Conservation (phyloP, 371 early-diverging fungal genomes). For the Quaeritorhiza haematococci region DNA sequence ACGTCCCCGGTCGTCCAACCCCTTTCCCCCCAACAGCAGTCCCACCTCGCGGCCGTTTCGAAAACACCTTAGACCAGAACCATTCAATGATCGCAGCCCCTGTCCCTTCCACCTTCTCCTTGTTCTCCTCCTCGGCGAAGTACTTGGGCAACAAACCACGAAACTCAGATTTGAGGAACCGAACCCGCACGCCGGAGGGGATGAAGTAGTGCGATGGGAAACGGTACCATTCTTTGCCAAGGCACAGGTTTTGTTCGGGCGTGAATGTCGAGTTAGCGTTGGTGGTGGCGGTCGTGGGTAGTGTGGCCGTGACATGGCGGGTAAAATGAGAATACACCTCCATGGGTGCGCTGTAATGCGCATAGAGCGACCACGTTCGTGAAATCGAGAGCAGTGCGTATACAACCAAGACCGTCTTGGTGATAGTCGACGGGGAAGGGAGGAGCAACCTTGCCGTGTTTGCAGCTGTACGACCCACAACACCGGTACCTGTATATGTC, state of each 20-base stretch:
- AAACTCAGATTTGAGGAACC: slow-evolving; percentile 35
- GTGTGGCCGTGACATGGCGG: neutral
- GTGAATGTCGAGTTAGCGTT: too few relatives aligned
- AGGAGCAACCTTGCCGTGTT: too few relatives aligned
- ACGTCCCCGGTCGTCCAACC: slow-evolving; percentile 22
- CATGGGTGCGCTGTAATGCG: slow-evolving; percentile 65
- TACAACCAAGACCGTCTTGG: slow-evolving; percentile 17
- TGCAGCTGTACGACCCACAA: too few relatives aligned
- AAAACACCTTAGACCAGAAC: neutral
- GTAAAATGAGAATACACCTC: slow-evolving; percentile 39
- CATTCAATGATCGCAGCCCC: neutral
- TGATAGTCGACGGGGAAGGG: neutral
- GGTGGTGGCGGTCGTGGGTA: slow-evolving; percentile 4
- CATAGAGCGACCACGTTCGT: slow-evolving; percentile 54
- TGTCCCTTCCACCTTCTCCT: neutral
- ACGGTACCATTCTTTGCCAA: slow-evolving; percentile 92
- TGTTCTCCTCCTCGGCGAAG: slow-evolving; percentile 16
- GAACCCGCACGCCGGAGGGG: slow-evolving; percentile 44
- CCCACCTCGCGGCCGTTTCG: neutral
- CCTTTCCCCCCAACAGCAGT: neutral
- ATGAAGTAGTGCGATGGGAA: slow-evolving; percentile 89
- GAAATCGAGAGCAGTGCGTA: slow-evolving; percentile 52
- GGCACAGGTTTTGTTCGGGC: too few relatives aligned
- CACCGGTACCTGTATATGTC: too few relatives aligned
- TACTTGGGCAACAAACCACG: slow-evolving; percentile 44